phyloP scores from a whole-genome alignment of 805 yeast genomes.

The Cyberlindnera mycetangii region DNA sequence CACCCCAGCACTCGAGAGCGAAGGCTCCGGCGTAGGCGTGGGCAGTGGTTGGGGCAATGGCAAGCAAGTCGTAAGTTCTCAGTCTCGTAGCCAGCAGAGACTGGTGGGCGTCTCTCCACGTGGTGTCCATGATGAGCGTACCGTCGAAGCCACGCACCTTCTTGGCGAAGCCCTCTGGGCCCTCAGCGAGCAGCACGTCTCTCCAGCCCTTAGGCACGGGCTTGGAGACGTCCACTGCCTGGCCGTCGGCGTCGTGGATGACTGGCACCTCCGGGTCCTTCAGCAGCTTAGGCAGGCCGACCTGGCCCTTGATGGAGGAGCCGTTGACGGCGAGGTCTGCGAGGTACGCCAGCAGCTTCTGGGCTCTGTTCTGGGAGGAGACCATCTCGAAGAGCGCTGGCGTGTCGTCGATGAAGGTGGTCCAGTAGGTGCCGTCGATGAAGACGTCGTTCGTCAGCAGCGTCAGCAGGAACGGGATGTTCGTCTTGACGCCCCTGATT shows the following conservation, averaged over 20 bases:
- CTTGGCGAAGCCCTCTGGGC: slow-evolving; percentile 88
- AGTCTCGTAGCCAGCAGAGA: slow-evolving; percentile 96
- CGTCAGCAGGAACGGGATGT: slow-evolving; percentile 93
- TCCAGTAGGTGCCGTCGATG: slow-evolving; percentile 89
- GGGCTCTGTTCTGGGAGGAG: slow-evolving; percentile 94
- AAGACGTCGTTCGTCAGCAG: slow-evolving; percentile 87
- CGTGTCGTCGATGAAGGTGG: slow-evolving; percentile 97
- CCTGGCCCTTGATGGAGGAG: slow-evolving; percentile 91
- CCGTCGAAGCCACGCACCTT: slow-evolving; percentile 84
- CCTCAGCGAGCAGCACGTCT: slow-evolving; percentile 75
- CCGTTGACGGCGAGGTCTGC: slow-evolving; percentile 97
- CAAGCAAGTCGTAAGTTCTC: slow-evolving; percentile 85
- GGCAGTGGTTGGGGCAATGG: slow-evolving; percentile 93
- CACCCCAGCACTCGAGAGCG: slow-evolving; percentile 99
- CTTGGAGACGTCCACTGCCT: slow-evolving; percentile 53
- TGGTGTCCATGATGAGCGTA: slow-evolving; percentile 93
- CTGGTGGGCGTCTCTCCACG: slow-evolving; percentile 99
- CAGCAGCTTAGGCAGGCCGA: slow-evolving; percentile 81
- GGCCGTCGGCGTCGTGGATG: slow-evolving; percentile 60
- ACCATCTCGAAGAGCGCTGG: slow-evolving; percentile 95
- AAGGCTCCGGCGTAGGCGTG: slow-evolving; percentile 87
- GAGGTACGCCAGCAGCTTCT: slow-evolving; percentile 83
- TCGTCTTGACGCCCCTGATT: slow-evolving; percentile 98
- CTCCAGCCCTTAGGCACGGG: slow-evolving; percentile 83
- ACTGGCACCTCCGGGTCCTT: slow-evolving; percentile 75